A percentile compares a stretch with the other conserved stretches of the same genome.
Evolutionary conservation across 768 basidiomycete species (phyloP).

Genomic region (Trichaptum fuscoviolaceum): DNA sequence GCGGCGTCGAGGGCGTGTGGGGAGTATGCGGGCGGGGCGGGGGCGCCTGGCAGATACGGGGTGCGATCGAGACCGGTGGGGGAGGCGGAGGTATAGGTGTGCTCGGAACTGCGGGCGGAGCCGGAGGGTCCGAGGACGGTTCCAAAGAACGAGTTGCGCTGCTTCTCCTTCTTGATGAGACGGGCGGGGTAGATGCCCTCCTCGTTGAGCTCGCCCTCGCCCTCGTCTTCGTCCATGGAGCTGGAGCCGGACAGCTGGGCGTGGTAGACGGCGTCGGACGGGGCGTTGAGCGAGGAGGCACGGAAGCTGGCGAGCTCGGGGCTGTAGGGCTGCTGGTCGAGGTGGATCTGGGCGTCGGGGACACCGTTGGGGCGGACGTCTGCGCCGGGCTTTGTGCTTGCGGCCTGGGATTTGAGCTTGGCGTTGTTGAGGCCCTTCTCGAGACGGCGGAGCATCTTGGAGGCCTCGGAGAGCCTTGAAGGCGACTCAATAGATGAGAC

Average conservation of each 20-base stretch:
- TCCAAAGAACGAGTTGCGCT: constrained; percentile 73
- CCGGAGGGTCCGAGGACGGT: constrained; percentile 70
- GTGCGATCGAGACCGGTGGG: constrained; percentile 6
- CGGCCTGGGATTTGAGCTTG: constrained; percentile 57
- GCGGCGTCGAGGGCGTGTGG: constrained; percentile 31
- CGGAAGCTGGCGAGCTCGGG: constrained; percentile 4
- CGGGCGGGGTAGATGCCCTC: constrained; percentile 69
- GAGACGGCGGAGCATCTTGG: constrained; percentile 81
- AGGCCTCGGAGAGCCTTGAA: constrained; percentile 75
- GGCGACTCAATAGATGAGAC: constrained; percentile 13
- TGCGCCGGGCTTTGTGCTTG: constrained; percentile 27
- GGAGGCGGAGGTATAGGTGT: constrained; percentile 25
- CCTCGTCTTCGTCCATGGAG: constrained; percentile 58
- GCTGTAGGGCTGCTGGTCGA: constrained; percentile 5
- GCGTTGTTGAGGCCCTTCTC: constrained; percentile 79
- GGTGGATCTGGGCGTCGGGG: constrained; percentile 21
- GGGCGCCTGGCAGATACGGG: neutral
- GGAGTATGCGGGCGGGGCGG: constrained; percentile 17
- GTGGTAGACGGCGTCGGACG: constrained; percentile 29
- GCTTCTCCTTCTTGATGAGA: constrained; percentile 66
- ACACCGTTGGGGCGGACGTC: constrained; percentile 30
- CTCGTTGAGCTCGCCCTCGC: constrained; percentile 54
- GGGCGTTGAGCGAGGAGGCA: constrained; percentile 4
- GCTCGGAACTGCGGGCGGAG: constrained; percentile 28
- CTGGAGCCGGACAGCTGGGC: constrained; percentile 31